A percentile compares a stretch with the other conserved stretches of the same genome.
Evolutionary conservation across 106 monocot genomes (phyloP).

Genomic region (Cymbidium sinense): DNA sequence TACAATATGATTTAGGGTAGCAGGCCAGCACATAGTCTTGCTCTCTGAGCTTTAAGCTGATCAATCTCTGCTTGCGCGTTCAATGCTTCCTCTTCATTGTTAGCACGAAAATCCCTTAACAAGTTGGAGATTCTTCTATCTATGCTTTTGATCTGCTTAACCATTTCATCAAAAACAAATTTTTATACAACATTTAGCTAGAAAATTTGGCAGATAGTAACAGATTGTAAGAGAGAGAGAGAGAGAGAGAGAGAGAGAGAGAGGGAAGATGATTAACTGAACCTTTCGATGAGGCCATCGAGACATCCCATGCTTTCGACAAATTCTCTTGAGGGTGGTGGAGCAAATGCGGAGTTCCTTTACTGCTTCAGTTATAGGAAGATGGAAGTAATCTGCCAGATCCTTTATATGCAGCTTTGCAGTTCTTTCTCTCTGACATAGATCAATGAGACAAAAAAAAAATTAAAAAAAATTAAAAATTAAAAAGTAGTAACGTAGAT

Average conservation of each 20-base stretch:
- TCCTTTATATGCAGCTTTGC: conserved; percentile 35
- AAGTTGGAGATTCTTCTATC: conserved; percentile 27
- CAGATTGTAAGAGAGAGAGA: too few species aligned
- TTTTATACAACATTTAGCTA: not conserved
- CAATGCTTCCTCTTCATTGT: conserved; percentile 10
- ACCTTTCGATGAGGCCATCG: conserved; percentile 64
- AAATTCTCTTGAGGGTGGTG: conserved; percentile 56
- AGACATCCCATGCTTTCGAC: conserved; percentile 35
- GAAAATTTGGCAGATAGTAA: not conserved
- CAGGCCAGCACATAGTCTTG: conserved; percentile 6
- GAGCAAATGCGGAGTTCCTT: conserved; percentile 46
- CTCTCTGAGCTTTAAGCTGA: conserved; percentile 17
- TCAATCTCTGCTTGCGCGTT: conserved; percentile 18
- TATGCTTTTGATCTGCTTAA: conserved; percentile 34
- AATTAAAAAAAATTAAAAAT: too few species aligned
- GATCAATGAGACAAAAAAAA: too few species aligned
- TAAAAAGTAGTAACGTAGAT: too few species aligned
- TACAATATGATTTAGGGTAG: too few species aligned
- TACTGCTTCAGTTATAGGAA: conserved; percentile 53
- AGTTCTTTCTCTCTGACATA: conserved; percentile 64
- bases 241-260: too few species aligned
- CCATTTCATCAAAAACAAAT: not conserved
- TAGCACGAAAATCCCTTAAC: conserved; percentile 6
- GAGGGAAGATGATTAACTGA: not conserved
- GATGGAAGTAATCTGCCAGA: conserved; percentile 53